phyloP scores from a whole-genome alignment of 2,329 filamentous ascomycete genomes.

The Verticillium zaregamsianum region DNA sequence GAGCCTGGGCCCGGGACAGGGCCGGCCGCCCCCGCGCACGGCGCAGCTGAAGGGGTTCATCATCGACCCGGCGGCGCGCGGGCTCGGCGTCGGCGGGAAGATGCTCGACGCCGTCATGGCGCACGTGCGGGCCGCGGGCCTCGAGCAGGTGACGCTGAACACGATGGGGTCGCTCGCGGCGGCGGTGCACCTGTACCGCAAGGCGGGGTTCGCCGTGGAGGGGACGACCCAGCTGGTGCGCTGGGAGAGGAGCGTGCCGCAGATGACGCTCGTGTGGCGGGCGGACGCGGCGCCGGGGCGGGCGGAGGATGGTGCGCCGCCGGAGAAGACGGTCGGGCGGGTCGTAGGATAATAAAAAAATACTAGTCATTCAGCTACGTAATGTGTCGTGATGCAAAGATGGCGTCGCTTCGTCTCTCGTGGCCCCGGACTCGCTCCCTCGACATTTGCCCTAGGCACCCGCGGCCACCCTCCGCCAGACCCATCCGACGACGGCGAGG shows the following conservation, averaged over 20 bases:
- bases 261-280: not conserved
- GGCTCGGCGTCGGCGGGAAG: slow-evolving; percentile 18
- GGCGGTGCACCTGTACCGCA: slow-evolving; percentile 21
- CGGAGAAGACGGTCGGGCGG: not conserved
- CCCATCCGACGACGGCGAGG: slow-evolving; percentile 13
- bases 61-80: slow-evolving; percentile 18
- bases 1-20: not conserved
- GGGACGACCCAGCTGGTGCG: slow-evolving; percentile 11
- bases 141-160: slow-evolving; percentile 17
- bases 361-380: too few relatives aligned
- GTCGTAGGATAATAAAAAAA: too few relatives aligned
- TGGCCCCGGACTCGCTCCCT: too few relatives aligned
- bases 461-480: not conserved
- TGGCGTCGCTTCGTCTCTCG: not conserved
- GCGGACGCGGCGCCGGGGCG: not conserved
- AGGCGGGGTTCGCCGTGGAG: slow-evolving; percentile 16
- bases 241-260: slow-evolving; percentile 9
- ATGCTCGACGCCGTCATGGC: slow-evolving; percentile 19
- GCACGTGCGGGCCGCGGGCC: slow-evolving; percentile 17
- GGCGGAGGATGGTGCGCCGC: too few relatives aligned
- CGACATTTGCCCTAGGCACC: too few relatives aligned
- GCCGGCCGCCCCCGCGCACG: slow-evolving; percentile 2
- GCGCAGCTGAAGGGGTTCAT: slow-evolving; percentile 23
- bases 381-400: too few relatives aligned
- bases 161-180: slow-evolving; percentile 17